These are phyloP conservation scores for Saccharomycopsis vini DNA, from an alignment of 805 yeast genomes.

Conservation along the genomic window DNA sequence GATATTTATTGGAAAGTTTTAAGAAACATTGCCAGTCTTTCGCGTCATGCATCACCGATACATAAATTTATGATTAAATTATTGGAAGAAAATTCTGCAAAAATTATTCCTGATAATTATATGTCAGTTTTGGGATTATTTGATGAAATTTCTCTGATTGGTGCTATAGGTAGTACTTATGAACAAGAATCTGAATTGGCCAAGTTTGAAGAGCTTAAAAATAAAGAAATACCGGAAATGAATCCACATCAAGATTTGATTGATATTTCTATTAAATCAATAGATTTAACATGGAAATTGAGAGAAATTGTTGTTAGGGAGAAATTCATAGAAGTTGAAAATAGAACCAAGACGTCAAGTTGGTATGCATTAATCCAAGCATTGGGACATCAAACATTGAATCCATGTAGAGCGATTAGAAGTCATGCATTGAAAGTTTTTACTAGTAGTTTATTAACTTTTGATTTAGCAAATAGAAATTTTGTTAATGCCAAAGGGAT, in stretches of 20 bases:
- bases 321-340: conserved; percentile 29
- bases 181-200: conserved; percentile 52
- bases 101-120: conserved; percentile 42
- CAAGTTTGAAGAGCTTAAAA: conserved; percentile 35
- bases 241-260: conserved; percentile 48
- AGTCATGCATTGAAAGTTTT: conserved; percentile 54
- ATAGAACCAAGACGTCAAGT: conserved; percentile 27
- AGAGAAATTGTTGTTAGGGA: conserved; percentile 28
- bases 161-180: conserved; percentile 70
- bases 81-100: conserved; percentile 25
- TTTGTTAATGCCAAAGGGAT: conserved; percentile 43
- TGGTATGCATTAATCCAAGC: conserved; percentile 63
- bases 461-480: conserved; percentile 26
- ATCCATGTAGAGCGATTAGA: conserved; percentile 76
- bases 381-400: conserved; percentile 79
- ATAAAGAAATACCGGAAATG: conserved; percentile 21
- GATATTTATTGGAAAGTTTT: conserved; percentile 45
- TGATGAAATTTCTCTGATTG: conserved; percentile 74
- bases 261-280: conserved; percentile 50
- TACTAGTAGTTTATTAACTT: conserved; percentile 42
- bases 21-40: conserved; percentile 38
- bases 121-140: conserved; percentile 60
- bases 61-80: conserved; percentile 39
- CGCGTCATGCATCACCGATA: conserved; percentile 34
- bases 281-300: conserved; percentile 49